phyloP scores from a whole-genome alignment of 139 green algal species.

The Tetradesmus obliquus region DNA sequence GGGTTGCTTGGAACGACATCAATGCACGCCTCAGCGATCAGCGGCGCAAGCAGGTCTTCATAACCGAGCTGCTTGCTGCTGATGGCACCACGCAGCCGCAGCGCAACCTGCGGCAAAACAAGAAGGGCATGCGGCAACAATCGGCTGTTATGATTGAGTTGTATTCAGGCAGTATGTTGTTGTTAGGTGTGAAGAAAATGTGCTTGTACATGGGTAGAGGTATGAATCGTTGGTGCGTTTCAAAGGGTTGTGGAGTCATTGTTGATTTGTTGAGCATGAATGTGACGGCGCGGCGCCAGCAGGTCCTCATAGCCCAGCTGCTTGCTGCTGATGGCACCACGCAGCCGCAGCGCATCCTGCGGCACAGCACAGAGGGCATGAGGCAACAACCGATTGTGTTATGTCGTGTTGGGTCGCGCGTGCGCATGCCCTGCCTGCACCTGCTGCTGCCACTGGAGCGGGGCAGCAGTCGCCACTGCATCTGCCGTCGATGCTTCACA shows the following conservation, averaged over 20 bases:
- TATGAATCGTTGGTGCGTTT: no score
- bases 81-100: slow-evolving; percentile 84
- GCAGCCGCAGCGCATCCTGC: slow-evolving; percentile 80
- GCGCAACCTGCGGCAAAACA: slow-evolving; percentile 65
- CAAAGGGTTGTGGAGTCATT: no score
- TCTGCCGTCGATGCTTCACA: background rate
- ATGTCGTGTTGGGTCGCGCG: no score
- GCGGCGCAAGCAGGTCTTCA: slow-evolving; percentile 85
- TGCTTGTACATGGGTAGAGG: no score
- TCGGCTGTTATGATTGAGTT: background rate
- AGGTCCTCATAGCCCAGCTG: background rate
- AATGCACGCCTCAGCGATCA: slow-evolving; percentile 97
- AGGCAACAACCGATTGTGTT: no score
- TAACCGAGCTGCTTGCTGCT: slow-evolving; percentile 94
- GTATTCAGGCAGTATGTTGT: no score
- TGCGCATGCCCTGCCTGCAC: background rate
- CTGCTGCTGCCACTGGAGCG: slow-evolving; percentile 24
- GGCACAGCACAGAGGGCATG: background rate
- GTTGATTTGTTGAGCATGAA: background rate
- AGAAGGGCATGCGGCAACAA: background rate
- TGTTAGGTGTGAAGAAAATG: no score
- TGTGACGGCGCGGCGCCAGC: background rate
- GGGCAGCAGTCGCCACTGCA: background rate
- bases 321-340: slow-evolving; percentile 87
- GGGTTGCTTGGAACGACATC: slow-evolving; percentile 95